Evolutionary conservation across 2,329 filamentous ascomycete species (phyloP).

Genomic region (Fonsecaea multimorphosa): DNA sequence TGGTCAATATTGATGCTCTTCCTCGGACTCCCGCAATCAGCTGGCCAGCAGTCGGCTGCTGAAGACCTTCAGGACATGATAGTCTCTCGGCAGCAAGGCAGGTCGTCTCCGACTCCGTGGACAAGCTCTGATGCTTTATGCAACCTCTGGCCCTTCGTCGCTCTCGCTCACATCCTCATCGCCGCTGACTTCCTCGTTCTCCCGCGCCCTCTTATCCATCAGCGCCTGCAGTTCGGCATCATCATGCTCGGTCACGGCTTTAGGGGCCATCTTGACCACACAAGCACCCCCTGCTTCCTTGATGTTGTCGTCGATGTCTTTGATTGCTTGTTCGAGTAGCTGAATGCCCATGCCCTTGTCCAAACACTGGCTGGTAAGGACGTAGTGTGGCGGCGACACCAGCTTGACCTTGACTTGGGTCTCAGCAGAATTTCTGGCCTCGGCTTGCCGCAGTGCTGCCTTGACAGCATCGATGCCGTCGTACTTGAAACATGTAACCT

Average conservation of each 20-base stretch:
- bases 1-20: neutral
- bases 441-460: constrained; percentile 84
- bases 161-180: constrained; percentile 96
- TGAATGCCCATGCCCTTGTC: constrained; percentile 89
- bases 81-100: neutral
- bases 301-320: constrained; percentile 83
- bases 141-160: constrained; percentile 71
- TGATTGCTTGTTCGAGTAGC: constrained; percentile 85
- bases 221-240: constrained; percentile 95
- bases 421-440: constrained; percentile 88
- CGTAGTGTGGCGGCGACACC: constrained; percentile 96
- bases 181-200: constrained; percentile 97
- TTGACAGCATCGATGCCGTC: constrained; percentile 99
- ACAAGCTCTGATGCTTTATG: constrained; percentile 21
- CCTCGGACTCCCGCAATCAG: neutral
- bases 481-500: constrained; percentile 93
- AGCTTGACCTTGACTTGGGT: constrained; percentile 98
- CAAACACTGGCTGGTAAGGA: constrained; percentile 91
- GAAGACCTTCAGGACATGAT: neutral
- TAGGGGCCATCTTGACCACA: constrained; percentile 96
- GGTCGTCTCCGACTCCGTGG: neutral
- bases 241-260: constrained; percentile 98
- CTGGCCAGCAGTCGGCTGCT: neutral
- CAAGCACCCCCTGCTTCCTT: constrained; percentile 77
- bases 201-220: constrained; percentile 98